Evolutionary conservation across 116 monocot genomes (phyloP).

Genomic region (Cymodocea nodosa): DNA sequence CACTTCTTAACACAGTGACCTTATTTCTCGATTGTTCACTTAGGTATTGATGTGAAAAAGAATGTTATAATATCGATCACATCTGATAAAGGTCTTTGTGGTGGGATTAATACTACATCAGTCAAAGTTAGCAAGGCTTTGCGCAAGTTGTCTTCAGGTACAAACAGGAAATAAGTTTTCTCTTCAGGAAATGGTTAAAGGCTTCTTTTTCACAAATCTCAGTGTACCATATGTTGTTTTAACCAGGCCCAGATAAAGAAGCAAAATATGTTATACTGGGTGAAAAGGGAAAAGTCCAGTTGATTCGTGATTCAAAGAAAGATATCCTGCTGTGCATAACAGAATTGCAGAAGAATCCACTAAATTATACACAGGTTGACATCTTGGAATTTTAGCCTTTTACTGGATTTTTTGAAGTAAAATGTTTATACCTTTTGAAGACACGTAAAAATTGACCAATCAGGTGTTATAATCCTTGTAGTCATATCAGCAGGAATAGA

Average conservation of each 20-base stretch:
- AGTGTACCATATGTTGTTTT: slow-evolving; percentile 1
- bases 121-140: slow-evolving; percentile 92
- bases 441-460: too few relatives aligned
- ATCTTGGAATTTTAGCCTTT: not conserved
- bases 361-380: slow-evolving; percentile 79
- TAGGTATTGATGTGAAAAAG: slow-evolving; percentile 91
- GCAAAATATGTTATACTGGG: slow-evolving; percentile 80
- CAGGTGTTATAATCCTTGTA: too few relatives aligned
- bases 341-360: slow-evolving; percentile 81
- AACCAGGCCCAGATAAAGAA: slow-evolving; percentile 76
- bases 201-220: not conserved
- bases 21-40: not conserved
- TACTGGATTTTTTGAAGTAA: not conserved
- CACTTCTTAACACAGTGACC: not conserved
- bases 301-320: slow-evolving; percentile 74
- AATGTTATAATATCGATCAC: slow-evolving; percentile 70
- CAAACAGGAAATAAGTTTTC: not conserved
- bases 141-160: slow-evolving; percentile 68
- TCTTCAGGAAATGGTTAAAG: not conserved
- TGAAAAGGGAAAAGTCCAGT: slow-evolving; percentile 89
- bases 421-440: too few relatives aligned
- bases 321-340: slow-evolving; percentile 41
- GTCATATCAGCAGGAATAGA: too few relatives aligned
- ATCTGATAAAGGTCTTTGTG: slow-evolving; percentile 98
- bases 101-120: slow-evolving; percentile 92